Conservation (phyloP, 2,329 filamentous ascomycete genomes). For the Onygenales sp. region DNA sequence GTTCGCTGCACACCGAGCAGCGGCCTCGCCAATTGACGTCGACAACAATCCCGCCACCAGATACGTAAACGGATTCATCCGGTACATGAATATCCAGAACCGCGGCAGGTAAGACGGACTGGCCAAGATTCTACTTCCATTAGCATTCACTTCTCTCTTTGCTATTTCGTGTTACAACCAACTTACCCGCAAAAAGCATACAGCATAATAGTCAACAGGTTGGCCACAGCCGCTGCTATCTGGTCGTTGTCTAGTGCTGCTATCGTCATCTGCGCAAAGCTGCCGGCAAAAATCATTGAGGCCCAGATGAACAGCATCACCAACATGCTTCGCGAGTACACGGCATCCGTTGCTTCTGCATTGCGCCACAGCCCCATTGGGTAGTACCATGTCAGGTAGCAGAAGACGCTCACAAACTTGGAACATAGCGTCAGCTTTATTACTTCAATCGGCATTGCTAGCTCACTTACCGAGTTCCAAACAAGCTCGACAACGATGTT, state of each 20-base stretch:
- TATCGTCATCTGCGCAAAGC: conserved; percentile 65
- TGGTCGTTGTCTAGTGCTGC: conserved; percentile 58
- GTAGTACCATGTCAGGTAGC: conserved; percentile 61
- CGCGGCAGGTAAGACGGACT: conserved; percentile 48
- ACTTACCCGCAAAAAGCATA: conserved; percentile 55
- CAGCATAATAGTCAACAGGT: conserved; percentile 48
- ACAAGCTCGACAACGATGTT: conserved; percentile 65
- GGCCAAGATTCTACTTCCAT: conserved; percentile 53
- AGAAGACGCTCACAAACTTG: conserved; percentile 48
- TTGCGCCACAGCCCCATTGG: conserved; percentile 41
- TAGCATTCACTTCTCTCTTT: conserved; percentile 48
- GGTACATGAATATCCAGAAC: conserved; percentile 73
- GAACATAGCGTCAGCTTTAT: not conserved
- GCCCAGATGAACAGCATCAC: conserved; percentile 55
- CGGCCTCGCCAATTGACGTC: conserved; percentile 19
- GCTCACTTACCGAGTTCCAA: conserved; percentile 39
- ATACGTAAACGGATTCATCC: conserved; percentile 57
- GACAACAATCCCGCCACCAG: conserved; percentile 32
- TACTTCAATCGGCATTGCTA: too few relatives aligned
- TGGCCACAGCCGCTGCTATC: conserved; percentile 54
- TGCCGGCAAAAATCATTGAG: conserved; percentile 60
- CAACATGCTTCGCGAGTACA: conserved; percentile 48
- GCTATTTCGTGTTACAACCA: conserved; percentile 57
- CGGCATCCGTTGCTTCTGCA: conserved; percentile 26
- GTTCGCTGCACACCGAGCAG: conserved; percentile 22